Conservation (phyloP, 192 early-diverging fungal genomes). For the Coemansia umbellata region DNA sequence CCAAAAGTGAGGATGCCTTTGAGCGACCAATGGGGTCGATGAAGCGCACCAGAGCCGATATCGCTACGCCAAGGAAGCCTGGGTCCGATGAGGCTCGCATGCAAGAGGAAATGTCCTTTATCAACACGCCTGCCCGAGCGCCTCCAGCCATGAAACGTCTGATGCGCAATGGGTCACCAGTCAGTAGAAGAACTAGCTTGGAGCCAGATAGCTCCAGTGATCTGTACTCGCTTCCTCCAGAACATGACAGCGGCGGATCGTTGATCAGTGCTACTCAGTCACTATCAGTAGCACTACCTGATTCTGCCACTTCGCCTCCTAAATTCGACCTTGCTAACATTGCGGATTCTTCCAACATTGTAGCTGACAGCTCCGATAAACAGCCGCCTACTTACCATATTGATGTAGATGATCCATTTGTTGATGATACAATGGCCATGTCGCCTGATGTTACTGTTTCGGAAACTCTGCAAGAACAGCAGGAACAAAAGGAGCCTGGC, state of each 20-base stretch:
- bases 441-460: not conserved
- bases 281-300: not conserved
- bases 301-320: slow-evolving; percentile 6
- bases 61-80: slow-evolving; percentile 36
- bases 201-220: not conserved
- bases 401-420: not conserved
- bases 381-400: not conserved
- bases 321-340: not conserved
- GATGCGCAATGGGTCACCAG: slow-evolving; percentile 36
- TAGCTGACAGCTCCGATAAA: not conserved
- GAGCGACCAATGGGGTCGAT: slow-evolving; percentile 2
- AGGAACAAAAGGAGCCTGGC: too few species aligned
- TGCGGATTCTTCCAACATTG: not conserved
- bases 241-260: not conserved
- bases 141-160: slow-evolving; percentile 36
- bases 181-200: not conserved
- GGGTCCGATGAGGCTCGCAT: slow-evolving; percentile 20
- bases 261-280: slow-evolving; percentile 1
- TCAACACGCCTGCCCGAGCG: slow-evolving; percentile 35
- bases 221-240: not conserved
- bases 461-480: too few species aligned
- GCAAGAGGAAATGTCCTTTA: slow-evolving; percentile 28
- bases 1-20: not conserved
- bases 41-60: slow-evolving; percentile 41
- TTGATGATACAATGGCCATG: not conserved